A percentile compares a stretch with the other conserved stretches of the same genome.
Conservation (phyloP, 177 flowering plant genomes). For the Tripterygium wilfordii region DNA sequence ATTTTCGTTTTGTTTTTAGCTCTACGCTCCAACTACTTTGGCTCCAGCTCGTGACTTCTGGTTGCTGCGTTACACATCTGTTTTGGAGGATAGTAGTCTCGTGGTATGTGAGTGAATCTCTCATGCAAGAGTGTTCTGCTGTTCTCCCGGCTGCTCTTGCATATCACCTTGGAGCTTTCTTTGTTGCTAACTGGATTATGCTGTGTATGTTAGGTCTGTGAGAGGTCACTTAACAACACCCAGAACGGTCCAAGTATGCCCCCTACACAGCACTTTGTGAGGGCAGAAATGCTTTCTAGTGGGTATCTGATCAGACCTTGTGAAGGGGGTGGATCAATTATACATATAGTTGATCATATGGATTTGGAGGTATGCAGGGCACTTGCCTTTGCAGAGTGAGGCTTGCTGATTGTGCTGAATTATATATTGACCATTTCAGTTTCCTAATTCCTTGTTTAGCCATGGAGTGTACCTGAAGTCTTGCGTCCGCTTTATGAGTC, state of each 20-base stretch:
- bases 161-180: neutral
- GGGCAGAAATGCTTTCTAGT: conserved; percentile 68
- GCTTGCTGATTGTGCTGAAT: neutral
- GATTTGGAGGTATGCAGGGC: conserved; percentile 44
- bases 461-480: conserved; percentile 60
- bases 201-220: conserved; percentile 38
- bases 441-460: conserved; percentile 15
- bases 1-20: conserved; percentile 30
- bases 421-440: conserved; percentile 1
- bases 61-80: conserved; percentile 75
- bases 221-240: conserved; percentile 61
- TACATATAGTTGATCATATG: conserved; percentile 65
- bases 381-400: neutral
- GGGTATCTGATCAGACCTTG: conserved; percentile 68
- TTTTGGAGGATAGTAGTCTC: conserved; percentile 57
- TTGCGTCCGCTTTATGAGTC: conserved; percentile 57
- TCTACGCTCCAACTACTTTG: conserved; percentile 91
- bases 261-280: conserved; percentile 45
- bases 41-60: conserved; percentile 96
- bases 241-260: conserved; percentile 67
- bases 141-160: too few species aligned
- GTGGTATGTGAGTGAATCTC: conserved; percentile 34
- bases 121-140: too few species aligned
- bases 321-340: conserved; percentile 72
- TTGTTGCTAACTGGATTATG: neutral